phyloP scores from a whole-genome alignment of 2,329 filamentous ascomycete genomes.

The Thielaviopsis euricoi region DNA sequence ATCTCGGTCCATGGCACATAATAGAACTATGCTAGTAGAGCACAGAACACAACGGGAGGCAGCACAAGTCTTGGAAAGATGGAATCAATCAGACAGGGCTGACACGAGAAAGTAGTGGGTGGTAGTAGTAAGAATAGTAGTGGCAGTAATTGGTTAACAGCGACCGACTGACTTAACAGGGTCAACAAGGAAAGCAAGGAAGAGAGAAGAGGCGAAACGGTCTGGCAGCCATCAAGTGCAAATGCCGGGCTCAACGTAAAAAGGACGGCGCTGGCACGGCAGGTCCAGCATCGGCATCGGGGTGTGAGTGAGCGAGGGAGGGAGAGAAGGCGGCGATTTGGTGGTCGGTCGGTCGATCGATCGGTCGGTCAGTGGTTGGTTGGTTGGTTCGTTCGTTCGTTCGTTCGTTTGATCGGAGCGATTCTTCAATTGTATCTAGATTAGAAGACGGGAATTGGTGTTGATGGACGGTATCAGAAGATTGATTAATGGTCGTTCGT shows the following conservation, averaged over 20 bases:
- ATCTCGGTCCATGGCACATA: constrained; percentile 13
- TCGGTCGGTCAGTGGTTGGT: background rate
- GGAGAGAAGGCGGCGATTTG: background rate
- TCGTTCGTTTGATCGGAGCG: background rate
- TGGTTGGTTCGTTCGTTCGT: too few relatives aligned
- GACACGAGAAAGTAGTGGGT: background rate
- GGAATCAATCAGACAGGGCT: constrained; percentile 1
- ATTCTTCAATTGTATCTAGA: background rate
- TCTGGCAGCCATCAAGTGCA: constrained; percentile 8
- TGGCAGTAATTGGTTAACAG: background rate
- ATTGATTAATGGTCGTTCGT: background rate
- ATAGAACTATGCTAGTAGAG: constrained; percentile 1
- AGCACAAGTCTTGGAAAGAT: background rate
- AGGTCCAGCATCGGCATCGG: constrained; percentile 11
- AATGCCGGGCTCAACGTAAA: constrained; percentile 9
- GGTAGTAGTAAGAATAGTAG: background rate
- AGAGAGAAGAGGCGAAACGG: background rate
- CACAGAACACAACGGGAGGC: background rate
- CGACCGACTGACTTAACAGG: background rate
- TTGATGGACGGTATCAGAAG: background rate
- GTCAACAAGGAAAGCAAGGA: background rate
- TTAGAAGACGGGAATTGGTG: background rate
- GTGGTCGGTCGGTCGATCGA: background rate
- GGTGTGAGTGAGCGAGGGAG: background rate
- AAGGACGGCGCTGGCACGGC: constrained; percentile 9